Base-by-base conservation (phyloP, 1,139 yeast species). In the Hanseniaspora gamundiae region DNA sequence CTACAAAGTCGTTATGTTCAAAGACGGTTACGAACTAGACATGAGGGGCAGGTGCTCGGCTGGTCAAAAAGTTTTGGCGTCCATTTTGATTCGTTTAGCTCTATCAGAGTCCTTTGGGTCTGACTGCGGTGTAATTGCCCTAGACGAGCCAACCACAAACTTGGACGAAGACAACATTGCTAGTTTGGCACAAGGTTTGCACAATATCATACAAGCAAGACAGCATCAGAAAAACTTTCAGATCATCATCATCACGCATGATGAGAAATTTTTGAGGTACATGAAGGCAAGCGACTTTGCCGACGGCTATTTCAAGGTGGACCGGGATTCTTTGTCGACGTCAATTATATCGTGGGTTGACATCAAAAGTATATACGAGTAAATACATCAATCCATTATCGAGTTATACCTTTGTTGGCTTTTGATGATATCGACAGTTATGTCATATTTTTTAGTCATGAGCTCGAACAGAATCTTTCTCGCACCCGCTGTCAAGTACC, bases 1-100 rank as follows among this genome's bases (percentile, higher is more conserved):
- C 59, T 91, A 91, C 59, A 71, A 97, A 36, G 96, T 93, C 20
- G 95, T 91, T 16, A 93, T 93, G 98, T 78, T 79, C 49, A 93
- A 93, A 58, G 86, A 84, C 53, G 93, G 84, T 45, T 82, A 79
- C 1, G 98, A 91, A 60, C 67, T 93, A 40, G 99, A 93, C 57
- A 93, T 93, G 99, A 73, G 98, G 51, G 99, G 98, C 0, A 68
- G 98, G 46, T 93, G 99, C 61, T 86, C 96, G 2, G 98, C 98
- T 0, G 99, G 99, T 1, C 99, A 93, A 61, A 86, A 87, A 58
- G 97, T 93, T 2, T 67, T 93, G 45, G 95, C 98, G 0, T 81
- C 94, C 45, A 87, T 93, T 44, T 78, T 93, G 33, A 88, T 93
- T 44, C 71, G 99, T 45, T 67, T 93, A 47, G 96, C 97, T 0